A percentile compares a stretch with the other conserved stretches of the same genome.
Conservation (phyloP, 2,329 filamentous ascomycete genomes). For the Fusarium gaditjirri region DNA sequence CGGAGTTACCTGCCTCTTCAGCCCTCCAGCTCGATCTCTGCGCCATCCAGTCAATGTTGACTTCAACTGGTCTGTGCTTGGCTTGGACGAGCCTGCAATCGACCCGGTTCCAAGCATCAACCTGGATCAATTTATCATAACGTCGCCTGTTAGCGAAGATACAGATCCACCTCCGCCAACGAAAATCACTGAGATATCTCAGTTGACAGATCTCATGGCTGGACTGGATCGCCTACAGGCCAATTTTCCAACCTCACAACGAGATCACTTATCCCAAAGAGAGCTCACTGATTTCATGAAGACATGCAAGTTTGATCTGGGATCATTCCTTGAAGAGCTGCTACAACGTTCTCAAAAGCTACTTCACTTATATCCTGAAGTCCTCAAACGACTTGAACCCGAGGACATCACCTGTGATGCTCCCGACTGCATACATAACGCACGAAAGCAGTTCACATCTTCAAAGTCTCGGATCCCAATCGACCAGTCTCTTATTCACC, state of each 20-base stretch:
- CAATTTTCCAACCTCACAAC: slow-evolving; percentile 8
- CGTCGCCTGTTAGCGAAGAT: slow-evolving; percentile 22
- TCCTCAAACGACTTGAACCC: slow-evolving; percentile 29
- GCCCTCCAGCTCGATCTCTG: slow-evolving; percentile 48
- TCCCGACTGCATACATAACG: slow-evolving; percentile 50
- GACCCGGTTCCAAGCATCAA: not conserved
- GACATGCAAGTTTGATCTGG: slow-evolving; percentile 40
- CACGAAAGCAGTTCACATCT: slow-evolving; percentile 23
- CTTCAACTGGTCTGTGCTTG: slow-evolving; percentile 40
- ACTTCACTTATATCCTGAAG: slow-evolving; percentile 49
- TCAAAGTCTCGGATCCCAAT: slow-evolving; percentile 22
- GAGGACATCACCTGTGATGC: slow-evolving; percentile 43
- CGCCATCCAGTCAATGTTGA: slow-evolving; percentile 15
- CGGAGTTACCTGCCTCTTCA: slow-evolving; percentile 55
- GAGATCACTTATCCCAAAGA: slow-evolving; percentile 39
- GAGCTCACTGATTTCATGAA: slow-evolving; percentile 40
- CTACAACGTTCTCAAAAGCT: slow-evolving; percentile 51
- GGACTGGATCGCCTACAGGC: slow-evolving; percentile 39
- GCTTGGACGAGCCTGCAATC: slow-evolving; percentile 14
- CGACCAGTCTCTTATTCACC: slow-evolving; percentile 51
- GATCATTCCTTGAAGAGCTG: slow-evolving; percentile 48
- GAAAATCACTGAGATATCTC: slow-evolving; percentile 12
- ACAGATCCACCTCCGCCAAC: not conserved
- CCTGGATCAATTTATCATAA: not conserved
- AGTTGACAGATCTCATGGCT: slow-evolving; percentile 37